phyloP scores from a whole-genome alignment of 306 rosid species.

The Herpetospermum pedunculosum region DNA sequence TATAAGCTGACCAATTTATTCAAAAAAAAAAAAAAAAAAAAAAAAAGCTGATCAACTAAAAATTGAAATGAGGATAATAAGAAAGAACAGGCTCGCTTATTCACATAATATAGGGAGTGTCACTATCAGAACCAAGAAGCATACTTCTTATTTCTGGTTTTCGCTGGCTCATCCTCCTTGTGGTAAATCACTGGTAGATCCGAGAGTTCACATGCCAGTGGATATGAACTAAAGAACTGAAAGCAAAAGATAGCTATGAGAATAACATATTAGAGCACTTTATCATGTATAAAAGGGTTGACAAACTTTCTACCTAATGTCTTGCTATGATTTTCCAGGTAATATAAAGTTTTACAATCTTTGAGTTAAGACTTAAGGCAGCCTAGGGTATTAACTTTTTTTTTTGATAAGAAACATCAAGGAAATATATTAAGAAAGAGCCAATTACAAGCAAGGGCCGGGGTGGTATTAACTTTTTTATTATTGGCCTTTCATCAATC shows the following conservation, averaged over 20 bases:
- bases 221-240: constrained; percentile 30
- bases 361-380: not conserved
- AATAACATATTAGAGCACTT: not conserved
- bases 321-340: not conserved
- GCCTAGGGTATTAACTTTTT: not conserved
- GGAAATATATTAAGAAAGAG: no score
- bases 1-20: not conserved
- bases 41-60: not conserved
- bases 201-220: constrained; percentile 29
- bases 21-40: no score
- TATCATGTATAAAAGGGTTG: not conserved
- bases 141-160: constrained; percentile 20
- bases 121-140: not conserved
- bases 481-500: not conserved
- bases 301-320: not conserved
- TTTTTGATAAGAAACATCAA: no score
- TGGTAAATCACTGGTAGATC: constrained; percentile 20
- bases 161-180: constrained; percentile 13
- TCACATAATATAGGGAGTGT: not conserved
- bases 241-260: not conserved
- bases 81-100: not conserved
- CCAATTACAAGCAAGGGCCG: no score
- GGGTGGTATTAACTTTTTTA: not conserved
- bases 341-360: not conserved
- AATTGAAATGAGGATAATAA: not conserved